These are phyloP conservation scores for Wickerhamomyces bovis DNA, from an alignment of 805 yeast species.

Conservation along the genomic window DNA sequence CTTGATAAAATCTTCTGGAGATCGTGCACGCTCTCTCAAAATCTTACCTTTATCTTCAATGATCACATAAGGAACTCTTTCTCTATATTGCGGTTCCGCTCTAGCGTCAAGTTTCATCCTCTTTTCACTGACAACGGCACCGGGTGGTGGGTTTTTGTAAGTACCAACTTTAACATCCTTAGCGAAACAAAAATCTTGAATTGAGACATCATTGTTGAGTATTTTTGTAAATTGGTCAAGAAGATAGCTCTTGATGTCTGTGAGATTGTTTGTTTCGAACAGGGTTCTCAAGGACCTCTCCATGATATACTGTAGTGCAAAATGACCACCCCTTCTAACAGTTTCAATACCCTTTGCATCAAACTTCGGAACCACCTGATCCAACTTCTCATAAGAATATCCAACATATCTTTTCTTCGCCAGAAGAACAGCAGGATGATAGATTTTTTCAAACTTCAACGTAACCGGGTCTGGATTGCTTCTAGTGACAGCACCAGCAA, in stretches of 20 bases:
- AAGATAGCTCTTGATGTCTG: constrained; percentile 62
- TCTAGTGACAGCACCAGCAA: constrained; percentile 58
- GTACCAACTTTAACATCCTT: constrained; percentile 83
- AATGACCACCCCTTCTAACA: constrained; percentile 89
- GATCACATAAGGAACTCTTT: constrained; percentile 84
- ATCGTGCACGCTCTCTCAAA: constrained; percentile 68
- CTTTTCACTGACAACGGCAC: constrained; percentile 74
- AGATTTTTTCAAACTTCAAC: constrained; percentile 87
- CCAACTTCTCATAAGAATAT: constrained; percentile 56
- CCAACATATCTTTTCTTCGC: constrained; percentile 94
- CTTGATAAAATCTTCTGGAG: constrained; percentile 69
- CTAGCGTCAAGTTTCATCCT: constrained; percentile 59
- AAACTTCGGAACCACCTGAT: constrained; percentile 47
- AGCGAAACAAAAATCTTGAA: constrained; percentile 87
- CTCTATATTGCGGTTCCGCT: constrained; percentile 80
- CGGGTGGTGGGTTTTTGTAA: constrained; percentile 86
- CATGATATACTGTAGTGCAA: constrained; percentile 81
- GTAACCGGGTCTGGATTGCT: constrained; percentile 75
- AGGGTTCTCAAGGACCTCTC: constrained; percentile 61
- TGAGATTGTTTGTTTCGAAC: constrained; percentile 68
- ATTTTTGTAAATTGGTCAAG: constrained; percentile 63
- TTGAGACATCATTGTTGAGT: constrained; percentile 50
- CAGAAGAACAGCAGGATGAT: constrained; percentile 75
- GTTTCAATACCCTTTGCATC: constrained; percentile 98
- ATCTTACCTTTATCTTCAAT: constrained; percentile 52